Evolutionary conservation across 495 filamentous ascomycete species (phyloP), one percentile per base, ranked within the genome.

Genomic region (Rostrohypoxylon terebratum): DNA sequence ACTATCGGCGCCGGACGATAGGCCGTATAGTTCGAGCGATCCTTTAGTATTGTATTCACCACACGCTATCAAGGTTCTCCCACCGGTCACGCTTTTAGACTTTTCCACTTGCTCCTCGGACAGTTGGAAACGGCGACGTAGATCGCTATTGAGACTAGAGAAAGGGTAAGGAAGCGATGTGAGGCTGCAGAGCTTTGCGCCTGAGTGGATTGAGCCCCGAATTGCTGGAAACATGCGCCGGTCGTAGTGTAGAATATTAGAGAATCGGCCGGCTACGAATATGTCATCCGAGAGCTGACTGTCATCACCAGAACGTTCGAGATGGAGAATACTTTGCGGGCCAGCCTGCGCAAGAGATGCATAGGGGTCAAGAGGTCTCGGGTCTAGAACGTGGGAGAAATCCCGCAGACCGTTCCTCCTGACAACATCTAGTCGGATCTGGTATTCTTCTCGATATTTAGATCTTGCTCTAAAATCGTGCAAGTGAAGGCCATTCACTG

Each of bases 21-120:
- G 80, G 54, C 88, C 88, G 78, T 97, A 97, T n/a, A 97, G 81
- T 75, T 98, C 95, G 9, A 98, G 83, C 0, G 92, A 94, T 5
- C 95, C 95, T 75, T 94, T 91, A 18, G 93, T 93, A 66, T 96
- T 96, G 81, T 98, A 98, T 77, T 97, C 94, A n/a, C 94, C 95
- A 64, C 91, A 92, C 16, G 94, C 94, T 36, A 95, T 88, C 44
- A 98, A 81, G 4, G 88, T 91, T 59, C 88, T 83, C 10, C 86
- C 85, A 2, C 86, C 85, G 8, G 81, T 82, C 6, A 72, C 67
- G 36, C 47, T 80, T 70, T 90, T 90, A 42, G 84, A 83, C 51
- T 81, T 82, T 13, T 74, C 77, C 1, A 90, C 77, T 60, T 86
- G 82, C 25, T 87, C 83, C 62, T 89, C 53, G 36, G 86, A 80